phyloP scores from a whole-genome alignment of 83 land plant species.

The Thuja plicata region DNA sequence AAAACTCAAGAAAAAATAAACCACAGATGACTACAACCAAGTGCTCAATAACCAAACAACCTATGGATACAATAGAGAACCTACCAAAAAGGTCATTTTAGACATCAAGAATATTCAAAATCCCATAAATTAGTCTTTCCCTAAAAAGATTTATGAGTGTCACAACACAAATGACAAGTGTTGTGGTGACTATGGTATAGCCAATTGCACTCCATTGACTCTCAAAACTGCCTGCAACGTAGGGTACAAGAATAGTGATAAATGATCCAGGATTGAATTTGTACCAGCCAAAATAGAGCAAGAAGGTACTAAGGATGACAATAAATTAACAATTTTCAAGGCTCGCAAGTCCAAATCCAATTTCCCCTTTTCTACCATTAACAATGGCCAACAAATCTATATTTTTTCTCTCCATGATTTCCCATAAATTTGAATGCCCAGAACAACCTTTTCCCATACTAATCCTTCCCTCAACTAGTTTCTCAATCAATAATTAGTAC shows the following conservation, averaged over 20 bases:
- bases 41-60: conserved; percentile 54
- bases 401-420: too few relatives aligned
- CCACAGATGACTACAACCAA: conserved; percentile 59
- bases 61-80: conserved; percentile 56
- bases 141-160: conserved; percentile 51
- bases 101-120: conserved; percentile 55
- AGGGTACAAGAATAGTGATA: conserved; percentile 28
- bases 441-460: too few relatives aligned
- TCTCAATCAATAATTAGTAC: too few relatives aligned
- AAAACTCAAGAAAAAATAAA: conserved; percentile 44
- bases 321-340: too few relatives aligned
- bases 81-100: conserved; percentile 66
- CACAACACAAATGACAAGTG: conserved; percentile 49
- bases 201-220: conserved; percentile 54
- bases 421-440: too few relatives aligned
- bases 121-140: conserved; percentile 31
- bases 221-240: conserved; percentile 13
- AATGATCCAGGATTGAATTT: conserved; percentile 62
- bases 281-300: conserved; percentile 68
- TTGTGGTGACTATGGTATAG: conserved; percentile 53
- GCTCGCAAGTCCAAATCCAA: too few relatives aligned
- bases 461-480: too few relatives aligned
- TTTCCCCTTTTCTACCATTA: too few relatives aligned
- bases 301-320: conserved; percentile 59
- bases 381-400: too few relatives aligned